These are phyloP conservation scores for Verticillium isaacii DNA, from an alignment of 2,329 filamentous ascomycete genomes.

Conservation along the genomic window DNA sequence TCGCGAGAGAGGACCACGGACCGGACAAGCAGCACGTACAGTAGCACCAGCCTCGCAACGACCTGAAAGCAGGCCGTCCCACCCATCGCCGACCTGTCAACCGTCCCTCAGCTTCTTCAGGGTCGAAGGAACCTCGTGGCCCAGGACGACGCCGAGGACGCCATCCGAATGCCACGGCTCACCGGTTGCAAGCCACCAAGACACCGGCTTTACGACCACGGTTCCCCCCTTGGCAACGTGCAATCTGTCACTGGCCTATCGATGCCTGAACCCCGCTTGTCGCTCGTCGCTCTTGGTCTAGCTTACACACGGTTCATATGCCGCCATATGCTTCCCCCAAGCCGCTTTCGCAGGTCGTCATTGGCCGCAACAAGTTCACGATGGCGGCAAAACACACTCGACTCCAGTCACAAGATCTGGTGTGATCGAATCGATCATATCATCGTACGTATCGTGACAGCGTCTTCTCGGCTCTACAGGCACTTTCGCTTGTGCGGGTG, in stretches of 20 bases:
- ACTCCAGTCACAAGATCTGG: background rate
- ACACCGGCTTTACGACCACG: background rate
- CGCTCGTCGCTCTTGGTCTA: background rate
- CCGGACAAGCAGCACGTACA: background rate
- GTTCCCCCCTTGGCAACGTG: background rate
- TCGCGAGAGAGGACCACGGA: background rate
- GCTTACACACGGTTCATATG: background rate
- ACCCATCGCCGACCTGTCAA: background rate
- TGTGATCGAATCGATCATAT: background rate
- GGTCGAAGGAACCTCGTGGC: background rate
- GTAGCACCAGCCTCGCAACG: background rate
- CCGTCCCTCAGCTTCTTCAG: background rate
- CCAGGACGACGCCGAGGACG: background rate
- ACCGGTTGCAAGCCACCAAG: background rate
- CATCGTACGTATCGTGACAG: background rate
- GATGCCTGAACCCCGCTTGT: background rate
- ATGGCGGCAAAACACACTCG: background rate
- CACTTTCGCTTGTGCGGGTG: background rate
- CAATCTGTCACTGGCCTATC: constrained; percentile 1
- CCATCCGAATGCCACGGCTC: background rate
- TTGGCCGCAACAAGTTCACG: background rate
- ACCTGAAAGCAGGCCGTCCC: background rate
- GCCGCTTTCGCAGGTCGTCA: background rate
- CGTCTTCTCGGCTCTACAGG: background rate
- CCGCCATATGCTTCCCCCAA: background rate